These are phyloP conservation scores for Nelumbo lutea DNA, from an alignment of 164 flowering plant species.

Conservation along the genomic window DNA sequence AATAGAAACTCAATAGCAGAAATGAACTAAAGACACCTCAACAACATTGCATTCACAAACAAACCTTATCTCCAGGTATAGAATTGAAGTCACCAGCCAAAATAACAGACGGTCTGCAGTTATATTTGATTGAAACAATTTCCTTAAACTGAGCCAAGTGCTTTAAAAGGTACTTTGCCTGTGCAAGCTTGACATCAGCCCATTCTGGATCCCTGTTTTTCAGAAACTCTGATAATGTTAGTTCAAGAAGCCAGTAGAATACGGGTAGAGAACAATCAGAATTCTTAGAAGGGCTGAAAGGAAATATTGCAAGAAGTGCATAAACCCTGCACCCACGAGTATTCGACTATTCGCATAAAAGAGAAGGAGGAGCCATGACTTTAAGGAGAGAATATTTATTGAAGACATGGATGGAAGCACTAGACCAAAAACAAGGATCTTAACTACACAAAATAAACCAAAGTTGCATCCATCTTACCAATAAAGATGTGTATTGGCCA, in stretches of 20 bases:
- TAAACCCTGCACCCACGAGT: too few relatives aligned
- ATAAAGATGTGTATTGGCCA: constrained; percentile 91
- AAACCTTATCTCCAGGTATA: constrained; percentile 83
- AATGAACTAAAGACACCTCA: background rate
- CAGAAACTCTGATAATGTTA: background rate
- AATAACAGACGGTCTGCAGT: constrained; percentile 60
- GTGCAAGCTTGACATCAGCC: constrained; percentile 97
- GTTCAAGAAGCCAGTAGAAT: constrained; percentile 4
- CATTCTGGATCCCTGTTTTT: constrained; percentile 82
- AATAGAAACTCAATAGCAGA: background rate
- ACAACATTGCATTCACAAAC: background rate
- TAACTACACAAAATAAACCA: background rate
- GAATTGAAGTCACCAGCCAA: constrained; percentile 96
- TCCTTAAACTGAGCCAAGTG: constrained; percentile 58
- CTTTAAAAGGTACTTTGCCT: constrained; percentile 72
- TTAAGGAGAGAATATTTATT: background rate
- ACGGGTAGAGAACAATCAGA: background rate
- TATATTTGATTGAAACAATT: constrained; percentile 44
- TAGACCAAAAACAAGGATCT: background rate
- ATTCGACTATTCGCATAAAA: too few relatives aligned
- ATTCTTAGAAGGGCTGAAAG: background rate
- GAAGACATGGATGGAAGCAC: background rate
- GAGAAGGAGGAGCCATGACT: background rate
- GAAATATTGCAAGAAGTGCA: too few relatives aligned
- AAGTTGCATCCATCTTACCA: constrained; percentile 42